A percentile compares a stretch with the other conserved stretches of the same genome.
Evolutionary conservation across 257 asterid species (phyloP).

Genomic region (Galeopsis tetrahit): DNA sequence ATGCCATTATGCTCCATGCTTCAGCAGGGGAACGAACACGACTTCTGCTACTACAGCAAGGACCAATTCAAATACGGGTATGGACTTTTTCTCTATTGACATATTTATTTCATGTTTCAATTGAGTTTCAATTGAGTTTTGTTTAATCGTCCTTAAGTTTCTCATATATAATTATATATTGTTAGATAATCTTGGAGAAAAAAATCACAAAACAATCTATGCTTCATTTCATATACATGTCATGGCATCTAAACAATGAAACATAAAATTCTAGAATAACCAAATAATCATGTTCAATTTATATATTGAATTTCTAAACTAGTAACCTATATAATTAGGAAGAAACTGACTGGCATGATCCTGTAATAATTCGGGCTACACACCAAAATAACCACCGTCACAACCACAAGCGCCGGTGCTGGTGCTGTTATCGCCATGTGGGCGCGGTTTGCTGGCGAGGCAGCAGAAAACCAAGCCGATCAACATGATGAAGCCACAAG

Average conservation of each 20-base stretch:
- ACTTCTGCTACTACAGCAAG: neutral
- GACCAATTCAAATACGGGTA: neutral
- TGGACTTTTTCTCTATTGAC: neutral
- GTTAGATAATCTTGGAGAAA: neutral
- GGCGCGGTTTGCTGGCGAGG: slow-evolving; percentile 43
- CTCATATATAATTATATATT: neutral
- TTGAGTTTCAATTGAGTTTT: slow-evolving; percentile 4
- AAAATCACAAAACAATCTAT: neutral
- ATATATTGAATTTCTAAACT: neutral
- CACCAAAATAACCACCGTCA: slow-evolving; percentile 45
- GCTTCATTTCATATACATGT: neutral
- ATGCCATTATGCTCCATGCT: neutral
- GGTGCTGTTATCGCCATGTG: slow-evolving; percentile 32
- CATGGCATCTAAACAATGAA: neutral
- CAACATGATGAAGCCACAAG: slow-evolving; percentile 45
- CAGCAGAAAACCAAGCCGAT: slow-evolving; percentile 52
- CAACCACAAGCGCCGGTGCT: slow-evolving; percentile 42
- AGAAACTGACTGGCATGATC: neutral
- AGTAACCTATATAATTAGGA: neutral
- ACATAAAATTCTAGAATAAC: neutral
- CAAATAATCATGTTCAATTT: neutral
- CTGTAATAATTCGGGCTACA: neutral
- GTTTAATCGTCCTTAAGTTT: neutral
- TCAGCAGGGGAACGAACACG: neutral
- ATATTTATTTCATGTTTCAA: neutral